A percentile compares a stretch with the other conserved stretches of the same genome.
Conservation (phyloP, 2,329 filamentous ascomycete species). For the Colletotrichum simmondsii region DNA sequence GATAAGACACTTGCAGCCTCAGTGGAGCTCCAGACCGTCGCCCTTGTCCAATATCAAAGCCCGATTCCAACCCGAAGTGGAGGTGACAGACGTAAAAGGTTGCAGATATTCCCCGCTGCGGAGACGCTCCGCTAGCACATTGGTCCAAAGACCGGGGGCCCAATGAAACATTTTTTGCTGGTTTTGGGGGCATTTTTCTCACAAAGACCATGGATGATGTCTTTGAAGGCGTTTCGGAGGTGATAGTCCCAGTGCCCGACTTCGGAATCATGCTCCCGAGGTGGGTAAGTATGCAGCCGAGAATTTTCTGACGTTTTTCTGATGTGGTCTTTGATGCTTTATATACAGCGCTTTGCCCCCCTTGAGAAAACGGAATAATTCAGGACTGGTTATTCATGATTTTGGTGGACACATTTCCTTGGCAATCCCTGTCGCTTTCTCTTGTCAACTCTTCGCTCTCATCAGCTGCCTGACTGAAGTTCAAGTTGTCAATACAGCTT, state of each 20-base stretch:
- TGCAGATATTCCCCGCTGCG: constrained; percentile 27
- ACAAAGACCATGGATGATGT: constrained; percentile 3
- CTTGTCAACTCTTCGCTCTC: neutral
- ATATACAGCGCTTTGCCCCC: constrained; percentile 8
- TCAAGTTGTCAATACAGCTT: constrained; percentile 9
- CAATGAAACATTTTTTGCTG: constrained; percentile 3
- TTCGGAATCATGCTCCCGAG: constrained; percentile 13
- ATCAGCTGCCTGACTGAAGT: constrained; percentile 12
- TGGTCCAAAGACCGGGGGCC: neutral
- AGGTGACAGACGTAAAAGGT: constrained; percentile 21
- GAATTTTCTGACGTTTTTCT: neutral
- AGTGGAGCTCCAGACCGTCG: constrained; percentile 1
- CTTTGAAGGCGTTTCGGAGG: constrained; percentile 5
- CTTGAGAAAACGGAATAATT: neutral
- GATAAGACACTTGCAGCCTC: constrained; percentile 16
- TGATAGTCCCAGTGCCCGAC: constrained; percentile 17
- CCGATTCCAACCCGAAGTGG: constrained; percentile 32
- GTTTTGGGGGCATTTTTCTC: neutral
- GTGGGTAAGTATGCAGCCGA: constrained; percentile 15
- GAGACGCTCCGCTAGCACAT: constrained; percentile 18
- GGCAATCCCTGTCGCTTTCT: constrained; percentile 3
- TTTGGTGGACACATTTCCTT: constrained; percentile 2
- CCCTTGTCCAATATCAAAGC: constrained; percentile 31
- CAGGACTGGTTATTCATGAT: neutral
- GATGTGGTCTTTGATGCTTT: neutral